Base-by-base conservation (phyloP, 371 early-diverging fungal species). In the Chytridiales sp. region DNA sequence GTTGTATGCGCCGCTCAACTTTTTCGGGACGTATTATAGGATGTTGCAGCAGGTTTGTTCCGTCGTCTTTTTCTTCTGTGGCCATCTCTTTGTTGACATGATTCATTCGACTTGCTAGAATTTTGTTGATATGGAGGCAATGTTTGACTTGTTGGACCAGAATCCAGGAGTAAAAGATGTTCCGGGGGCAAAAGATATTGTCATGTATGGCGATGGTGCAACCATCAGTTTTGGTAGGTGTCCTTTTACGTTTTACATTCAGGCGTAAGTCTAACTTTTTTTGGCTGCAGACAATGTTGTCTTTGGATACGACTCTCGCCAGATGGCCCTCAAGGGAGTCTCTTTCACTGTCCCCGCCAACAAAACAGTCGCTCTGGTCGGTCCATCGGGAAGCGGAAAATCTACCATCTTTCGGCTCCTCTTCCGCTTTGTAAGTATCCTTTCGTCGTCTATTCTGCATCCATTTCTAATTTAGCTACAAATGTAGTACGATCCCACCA, bases 91-190 rank as follows among this genome's bases (percentile, higher is more conserved):
- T 21, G 39, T 8, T 3, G n/a, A 26, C 62, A 67, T 79, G 21
- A 77, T n/a, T n/a, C n/a, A n/a, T 26, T 40, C 81, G 69, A 85
- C 87, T 35, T 81, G 87, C 58, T 77, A 86, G 74, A 92, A 91
- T 80, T 92, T 93, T 72, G 83, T 93, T 41, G 94, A 94, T 60
- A 92, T 93, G 94, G 95, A 95, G 61, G 91, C 90, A 67, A 90
- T 95, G 87, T 73, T 94, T 46, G 90, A 87, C 35, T 71, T 94
- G 22, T 87, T 93, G 58, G 78, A 92, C 53, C 89, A 87, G 54
- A 68, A 84, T 1, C 68, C 82, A 36, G 87, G 85, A 35, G 81
- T 92, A 15, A 66, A 87, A 54, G 88, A 87, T 59, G 34, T 73
- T 78, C 50, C 70, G 1, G 29, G 55, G 32, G 79, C 79, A 5